Percentiles rank a stretch among this genome's conserved stretches.
These are phyloP conservation scores for Bacidia gigantensis DNA, from an alignment of 495 filamentous ascomycete species.

Conservation along the genomic window DNA sequence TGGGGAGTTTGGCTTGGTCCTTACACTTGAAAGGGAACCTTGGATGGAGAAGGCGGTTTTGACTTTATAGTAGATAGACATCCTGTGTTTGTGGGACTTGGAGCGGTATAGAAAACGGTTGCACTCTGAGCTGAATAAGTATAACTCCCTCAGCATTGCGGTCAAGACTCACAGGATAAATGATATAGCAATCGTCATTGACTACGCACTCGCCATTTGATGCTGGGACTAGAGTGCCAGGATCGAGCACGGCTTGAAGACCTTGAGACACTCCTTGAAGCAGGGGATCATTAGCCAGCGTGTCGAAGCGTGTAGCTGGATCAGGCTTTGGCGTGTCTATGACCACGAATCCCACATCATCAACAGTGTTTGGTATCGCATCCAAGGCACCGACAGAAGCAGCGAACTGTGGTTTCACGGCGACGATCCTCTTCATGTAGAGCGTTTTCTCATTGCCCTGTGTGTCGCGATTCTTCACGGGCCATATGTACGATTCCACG, in stretches of 20 bases:
- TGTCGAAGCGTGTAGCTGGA: constrained; percentile 2
- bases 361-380: background rate
- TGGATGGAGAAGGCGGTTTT: background rate
- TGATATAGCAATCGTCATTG: background rate
- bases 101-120: constrained; percentile 5
- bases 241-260: background rate
- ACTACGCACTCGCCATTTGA: too few species aligned
- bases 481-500: background rate
- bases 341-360: background rate
- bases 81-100: constrained; percentile 5
- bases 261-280: background rate
- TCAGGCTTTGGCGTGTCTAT: background rate
- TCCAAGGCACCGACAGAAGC: background rate
- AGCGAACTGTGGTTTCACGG: background rate
- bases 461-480: background rate
- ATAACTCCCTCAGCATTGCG: background rate
- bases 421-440: background rate
- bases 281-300: background rate
- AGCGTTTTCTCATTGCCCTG: too few species aligned
- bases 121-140: background rate
- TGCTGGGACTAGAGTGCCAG: background rate
- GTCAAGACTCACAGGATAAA: background rate
- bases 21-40: background rate
- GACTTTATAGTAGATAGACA: constrained; percentile 6
- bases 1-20: background rate